These are phyloP conservation scores for Setaria viridis DNA, from an alignment of 202 grass and related monocot genomes.

Conservation along the genomic window DNA sequence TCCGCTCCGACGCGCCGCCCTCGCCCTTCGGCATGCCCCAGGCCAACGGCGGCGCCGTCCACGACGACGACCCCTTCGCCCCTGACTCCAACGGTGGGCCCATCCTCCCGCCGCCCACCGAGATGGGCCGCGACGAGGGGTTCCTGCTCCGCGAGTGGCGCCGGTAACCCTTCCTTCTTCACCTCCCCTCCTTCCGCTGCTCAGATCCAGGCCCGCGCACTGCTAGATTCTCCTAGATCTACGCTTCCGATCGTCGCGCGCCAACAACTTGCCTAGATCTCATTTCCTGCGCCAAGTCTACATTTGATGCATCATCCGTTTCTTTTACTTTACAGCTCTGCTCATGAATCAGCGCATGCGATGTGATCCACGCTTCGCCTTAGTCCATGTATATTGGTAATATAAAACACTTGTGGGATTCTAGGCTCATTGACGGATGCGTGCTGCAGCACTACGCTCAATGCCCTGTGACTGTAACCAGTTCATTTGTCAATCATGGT, in stretches of 20 bases:
- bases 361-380: too few species aligned
- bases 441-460: not conserved
- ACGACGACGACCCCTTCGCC: slow-evolving; percentile 51
- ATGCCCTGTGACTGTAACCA: not conserved
- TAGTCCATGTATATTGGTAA: too few species aligned
- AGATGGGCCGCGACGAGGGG: slow-evolving; percentile 75
- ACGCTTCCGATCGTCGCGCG: not conserved
- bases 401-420: too few species aligned
- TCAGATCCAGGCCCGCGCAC: not conserved
- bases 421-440: too few species aligned
- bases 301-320: not conserved
- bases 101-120: slow-evolving; percentile 64
- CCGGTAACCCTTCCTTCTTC: slow-evolving; percentile 21
- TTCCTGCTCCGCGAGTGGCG: slow-evolving; percentile 91
- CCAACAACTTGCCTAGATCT: not conserved
- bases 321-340: too few species aligned
- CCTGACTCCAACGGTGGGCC: slow-evolving; percentile 42
- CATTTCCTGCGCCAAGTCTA: not conserved
- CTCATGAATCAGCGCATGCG: not conserved
- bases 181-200: not conserved
- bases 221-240: slow-evolving; percentile 28
- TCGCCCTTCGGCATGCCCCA: slow-evolving; percentile 64
- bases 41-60: slow-evolving; percentile 56
- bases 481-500: not conserved
- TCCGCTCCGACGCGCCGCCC: slow-evolving; percentile 35